A percentile compares a stretch with the other conserved stretches of the same genome.
phyloP scores from a whole-genome alignment of 352 stramenopile species.

The Globisporangium irregulare region DNA sequence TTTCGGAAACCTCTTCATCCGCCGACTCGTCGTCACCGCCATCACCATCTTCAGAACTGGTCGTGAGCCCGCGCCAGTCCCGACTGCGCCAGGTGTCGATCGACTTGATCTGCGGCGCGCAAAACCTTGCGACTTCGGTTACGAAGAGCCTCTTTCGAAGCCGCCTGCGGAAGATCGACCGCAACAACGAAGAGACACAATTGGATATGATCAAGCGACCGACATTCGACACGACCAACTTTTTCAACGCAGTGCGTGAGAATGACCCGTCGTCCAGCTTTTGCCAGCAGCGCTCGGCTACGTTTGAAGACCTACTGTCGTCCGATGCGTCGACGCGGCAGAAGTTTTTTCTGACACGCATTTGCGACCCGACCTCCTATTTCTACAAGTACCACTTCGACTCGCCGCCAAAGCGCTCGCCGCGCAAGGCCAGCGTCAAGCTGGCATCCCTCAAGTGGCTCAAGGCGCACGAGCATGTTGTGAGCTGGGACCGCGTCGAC shows the following conservation, averaged over 20 bases:
- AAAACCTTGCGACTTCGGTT: constrained; percentile 66
- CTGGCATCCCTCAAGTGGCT: constrained; percentile 68
- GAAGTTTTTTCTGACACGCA: constrained; percentile 83
- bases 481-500: constrained; percentile 85
- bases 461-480: constrained; percentile 82
- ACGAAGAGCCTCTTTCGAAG: constrained; percentile 74
- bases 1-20: constrained; percentile 4
- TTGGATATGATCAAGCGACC: constrained; percentile 76
- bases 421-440: constrained; percentile 57
- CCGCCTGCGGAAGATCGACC: constrained; percentile 61
- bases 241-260: constrained; percentile 79
- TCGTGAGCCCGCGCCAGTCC: constrained; percentile 16
- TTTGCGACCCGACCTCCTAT: constrained; percentile 86
- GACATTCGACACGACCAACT: constrained; percentile 54
- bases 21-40: background rate
- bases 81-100: constrained; percentile 72
- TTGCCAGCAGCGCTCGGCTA: constrained; percentile 65
- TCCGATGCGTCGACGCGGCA: constrained; percentile 52
- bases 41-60: constrained; percentile 8
- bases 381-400: constrained; percentile 91
- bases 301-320: constrained; percentile 78
- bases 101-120: constrained; percentile 68
- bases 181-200: constrained; percentile 37
- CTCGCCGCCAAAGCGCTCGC: constrained; percentile 55
- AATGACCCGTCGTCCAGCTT: constrained; percentile 84